Percentiles rank a stretch among this genome's conserved stretches.
Conservation (phyloP, 495 filamentous ascomycete species). For the Penicillium bialowiezense region DNA sequence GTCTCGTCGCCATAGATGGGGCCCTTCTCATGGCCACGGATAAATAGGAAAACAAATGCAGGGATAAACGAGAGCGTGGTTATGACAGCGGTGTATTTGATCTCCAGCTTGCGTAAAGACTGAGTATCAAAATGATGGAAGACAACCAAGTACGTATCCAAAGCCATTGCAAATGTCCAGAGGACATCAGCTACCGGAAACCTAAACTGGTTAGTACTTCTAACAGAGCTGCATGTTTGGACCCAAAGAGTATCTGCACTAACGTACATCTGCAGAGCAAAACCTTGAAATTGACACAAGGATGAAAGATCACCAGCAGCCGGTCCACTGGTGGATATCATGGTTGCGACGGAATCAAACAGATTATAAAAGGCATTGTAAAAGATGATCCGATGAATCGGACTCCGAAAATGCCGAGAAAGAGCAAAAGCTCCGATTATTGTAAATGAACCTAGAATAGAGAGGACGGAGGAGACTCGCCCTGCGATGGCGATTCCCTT, state of each 20-base stretch:
- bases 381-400: conserved; percentile 48
- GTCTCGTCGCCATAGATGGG: conserved; percentile 43
- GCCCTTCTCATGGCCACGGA: conserved; percentile 33
- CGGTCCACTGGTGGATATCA: conserved; percentile 43
- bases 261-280: conserved; percentile 45
- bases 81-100: conserved; percentile 37
- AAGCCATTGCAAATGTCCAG: conserved; percentile 48
- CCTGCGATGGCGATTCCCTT: conserved; percentile 29
- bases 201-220: conserved; percentile 21
- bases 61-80: conserved; percentile 39
- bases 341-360: conserved; percentile 43
- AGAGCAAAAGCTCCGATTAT: conserved; percentile 38
- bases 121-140: conserved; percentile 39
- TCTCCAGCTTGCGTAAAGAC: conserved; percentile 37
- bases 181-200: conserved; percentile 48
- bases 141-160: conserved; percentile 46
- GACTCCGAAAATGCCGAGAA: conserved; percentile 43
- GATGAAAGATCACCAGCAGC: conserved; percentile 34
- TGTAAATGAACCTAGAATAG: conserved; percentile 34
- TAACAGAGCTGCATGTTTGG: not conserved
- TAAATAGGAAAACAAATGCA: conserved; percentile 42
- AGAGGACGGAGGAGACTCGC: conserved; percentile 37
- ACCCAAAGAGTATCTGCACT: not conserved
- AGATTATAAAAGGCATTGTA: conserved; percentile 47
- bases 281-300: conserved; percentile 48